Evolutionary conservation across 306 rosid genomes (phyloP), one percentile per base, ranked within the genome.

Genomic region (Vachellia collinsii): DNA sequence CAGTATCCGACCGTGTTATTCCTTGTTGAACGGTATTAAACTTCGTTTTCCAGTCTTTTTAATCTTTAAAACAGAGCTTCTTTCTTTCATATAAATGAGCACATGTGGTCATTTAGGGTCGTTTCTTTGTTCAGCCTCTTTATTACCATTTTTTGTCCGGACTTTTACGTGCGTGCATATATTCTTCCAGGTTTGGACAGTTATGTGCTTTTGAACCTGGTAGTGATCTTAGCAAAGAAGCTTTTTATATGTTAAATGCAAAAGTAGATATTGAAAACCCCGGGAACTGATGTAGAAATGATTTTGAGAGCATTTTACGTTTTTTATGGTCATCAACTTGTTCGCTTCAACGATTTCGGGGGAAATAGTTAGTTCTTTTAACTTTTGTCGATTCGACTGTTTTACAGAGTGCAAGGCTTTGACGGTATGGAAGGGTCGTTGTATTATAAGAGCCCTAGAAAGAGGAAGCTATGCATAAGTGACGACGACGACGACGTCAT

Each of bases 401-500:
- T 50, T 29, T 73, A 46, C 79, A 80, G 83, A 46, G 36, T 29
- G 3, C 48, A 19, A 64, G 51, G 7, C 1, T 77, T 47, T 19
- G 17, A 23, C 9, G 39, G 8, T 1, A 80, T 84, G 87, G 84
- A 80, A 43, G 65, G 36, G 62, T 44, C 37, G 13, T 1, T 9
- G n/a, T 8, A 4, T 9, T 16, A 1, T 46, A 25, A 11, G 46
- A 80, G 29, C 8, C 44, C 29, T 11, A 67, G 14, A 17, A 87
- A 82, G 84, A 82, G 90, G 77, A 54, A 11, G 63, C 0, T 76
- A 20, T 13, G 14, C 54, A 70, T 23, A 3, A 47, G 53, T 6
- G 56, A 62, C 3, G 70, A 54, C 7, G 66, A 23, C 25, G 9
- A 54, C 63, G 63, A 9, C 34, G 11, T 56, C 63, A 34, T 9